Percentiles rank a stretch among this genome's conserved stretches.
Evolutionary conservation across 2,329 filamentous ascomycete genomes (phyloP).

Genomic region (Huntiella abstrusa): DNA sequence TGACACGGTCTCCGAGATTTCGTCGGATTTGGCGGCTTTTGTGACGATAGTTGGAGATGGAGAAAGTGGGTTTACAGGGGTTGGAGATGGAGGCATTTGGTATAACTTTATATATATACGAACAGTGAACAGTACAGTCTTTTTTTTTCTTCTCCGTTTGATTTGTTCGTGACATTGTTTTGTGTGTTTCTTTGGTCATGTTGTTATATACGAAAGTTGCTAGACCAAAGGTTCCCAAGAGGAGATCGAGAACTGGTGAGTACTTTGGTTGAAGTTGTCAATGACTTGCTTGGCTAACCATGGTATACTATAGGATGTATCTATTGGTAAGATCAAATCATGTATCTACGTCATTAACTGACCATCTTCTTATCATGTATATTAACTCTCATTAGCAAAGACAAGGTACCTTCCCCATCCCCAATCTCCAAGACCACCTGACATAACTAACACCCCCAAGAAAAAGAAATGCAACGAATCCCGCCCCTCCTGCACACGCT

Average conservation of each 20-base stretch:
- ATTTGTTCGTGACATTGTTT: background rate
- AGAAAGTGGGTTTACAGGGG: too few species aligned
- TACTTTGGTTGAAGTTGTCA: slow-evolving; percentile 11
- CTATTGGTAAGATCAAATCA: slow-evolving; percentile 7
- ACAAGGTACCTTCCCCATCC: slow-evolving; percentile 7
- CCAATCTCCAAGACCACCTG: background rate
- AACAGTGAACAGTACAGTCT: background rate
- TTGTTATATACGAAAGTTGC: slow-evolving; percentile 39
- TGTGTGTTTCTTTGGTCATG: slow-evolving; percentile 21
- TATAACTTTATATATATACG: background rate
- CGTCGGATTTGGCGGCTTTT: too few species aligned
- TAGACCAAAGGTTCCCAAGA: slow-evolving; percentile 38
- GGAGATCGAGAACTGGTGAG: slow-evolving; percentile 39
- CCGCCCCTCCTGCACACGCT: slow-evolving; percentile 31
- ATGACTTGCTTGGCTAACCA: background rate
- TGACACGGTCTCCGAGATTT: too few species aligned
- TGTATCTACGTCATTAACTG: background rate
- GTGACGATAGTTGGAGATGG: too few species aligned
- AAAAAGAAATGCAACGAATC: slow-evolving; percentile 41
- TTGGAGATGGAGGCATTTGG: too few species aligned
- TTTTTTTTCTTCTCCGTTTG: background rate
- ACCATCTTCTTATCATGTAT: background rate
- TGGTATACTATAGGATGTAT: slow-evolving; percentile 4
- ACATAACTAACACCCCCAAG: slow-evolving; percentile 16
- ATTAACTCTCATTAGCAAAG: slow-evolving; percentile 5